phyloP scores from a whole-genome alignment of 2,329 filamentous ascomycete species.

The Colletotrichum neosansevieriae region DNA sequence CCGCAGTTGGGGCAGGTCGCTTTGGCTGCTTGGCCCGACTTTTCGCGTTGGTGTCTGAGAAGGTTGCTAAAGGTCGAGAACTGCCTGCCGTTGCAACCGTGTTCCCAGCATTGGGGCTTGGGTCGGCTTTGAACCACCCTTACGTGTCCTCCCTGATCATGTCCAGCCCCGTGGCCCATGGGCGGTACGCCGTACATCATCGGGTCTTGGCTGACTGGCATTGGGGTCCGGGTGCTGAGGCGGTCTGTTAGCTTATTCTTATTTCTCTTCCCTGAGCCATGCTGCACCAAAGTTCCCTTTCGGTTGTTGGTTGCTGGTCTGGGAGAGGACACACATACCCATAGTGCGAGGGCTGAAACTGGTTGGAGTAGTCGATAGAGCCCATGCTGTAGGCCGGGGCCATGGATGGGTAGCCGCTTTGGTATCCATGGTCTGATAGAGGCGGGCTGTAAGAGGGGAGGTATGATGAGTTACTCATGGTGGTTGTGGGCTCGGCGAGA shows the following conservation, averaged over 20 bases:
- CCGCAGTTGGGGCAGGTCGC: slow-evolving; percentile 91
- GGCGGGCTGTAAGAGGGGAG: slow-evolving; percentile 64
- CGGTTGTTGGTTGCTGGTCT: background rate
- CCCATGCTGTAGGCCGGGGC: slow-evolving; percentile 56
- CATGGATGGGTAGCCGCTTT: slow-evolving; percentile 50
- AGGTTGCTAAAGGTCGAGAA: slow-evolving; percentile 98
- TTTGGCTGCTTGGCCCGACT: slow-evolving; percentile 90
- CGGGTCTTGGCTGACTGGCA: slow-evolving; percentile 53
- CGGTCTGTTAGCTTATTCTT: slow-evolving; percentile 24
- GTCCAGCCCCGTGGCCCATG: slow-evolving; percentile 51
- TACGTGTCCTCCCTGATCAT: slow-evolving; percentile 60
- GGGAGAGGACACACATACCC: slow-evolving; percentile 48
- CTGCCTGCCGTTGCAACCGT: slow-evolving; percentile 94
- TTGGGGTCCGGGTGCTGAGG: slow-evolving; percentile 53
- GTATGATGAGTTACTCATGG: slow-evolving; percentile 58
- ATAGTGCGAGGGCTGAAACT: slow-evolving; percentile 53
- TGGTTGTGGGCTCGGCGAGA: slow-evolving; percentile 61
- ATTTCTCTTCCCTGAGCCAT: background rate
- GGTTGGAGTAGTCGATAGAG: slow-evolving; percentile 56
- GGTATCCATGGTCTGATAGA: slow-evolving; percentile 56
- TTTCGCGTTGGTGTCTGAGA: slow-evolving; percentile 91
- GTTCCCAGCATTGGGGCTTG: slow-evolving; percentile 98
- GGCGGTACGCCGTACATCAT: slow-evolving; percentile 60
- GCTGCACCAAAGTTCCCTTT: slow-evolving; percentile 5
- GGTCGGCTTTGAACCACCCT: slow-evolving; percentile 81